These are phyloP conservation scores for Mimosa bimucronata DNA, from an alignment of 306 rosid species.

Conservation along the genomic window DNA sequence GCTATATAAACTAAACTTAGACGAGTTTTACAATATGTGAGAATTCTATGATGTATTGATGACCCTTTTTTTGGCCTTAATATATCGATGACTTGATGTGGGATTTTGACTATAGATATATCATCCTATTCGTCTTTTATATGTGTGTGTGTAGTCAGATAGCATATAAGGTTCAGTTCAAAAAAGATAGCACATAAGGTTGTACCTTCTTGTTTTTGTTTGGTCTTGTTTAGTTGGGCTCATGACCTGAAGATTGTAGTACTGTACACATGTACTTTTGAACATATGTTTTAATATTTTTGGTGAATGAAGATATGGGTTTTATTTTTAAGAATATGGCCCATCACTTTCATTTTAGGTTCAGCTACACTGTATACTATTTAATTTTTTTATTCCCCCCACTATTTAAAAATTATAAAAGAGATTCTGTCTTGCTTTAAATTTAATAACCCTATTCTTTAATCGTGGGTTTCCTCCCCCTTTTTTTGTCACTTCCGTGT, in stretches of 20 bases:
- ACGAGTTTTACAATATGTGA: not conserved
- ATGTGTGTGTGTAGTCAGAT: too few relatives aligned
- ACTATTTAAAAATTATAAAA: too few relatives aligned
- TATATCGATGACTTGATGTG: too few relatives aligned
- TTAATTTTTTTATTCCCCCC: not conserved
- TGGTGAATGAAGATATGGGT: not conserved
- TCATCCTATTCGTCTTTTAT: too few relatives aligned
- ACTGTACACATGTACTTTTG: not conserved
- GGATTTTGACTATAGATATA: not conserved
- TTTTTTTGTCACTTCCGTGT: not conserved
- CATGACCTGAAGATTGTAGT: not conserved
- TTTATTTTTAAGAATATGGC: not conserved
- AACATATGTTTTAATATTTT: not conserved
- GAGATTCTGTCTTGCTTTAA: not conserved
- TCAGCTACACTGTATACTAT: too few relatives aligned
- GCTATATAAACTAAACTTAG: not conserved
- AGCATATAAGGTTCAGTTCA: too few relatives aligned
- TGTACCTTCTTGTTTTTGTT: too few relatives aligned
- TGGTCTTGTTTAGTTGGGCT: not conserved
- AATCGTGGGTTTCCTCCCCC: not conserved
- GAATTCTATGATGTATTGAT: not conserved
- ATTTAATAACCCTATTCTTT: not conserved
- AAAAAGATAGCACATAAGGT: too few relatives aligned
- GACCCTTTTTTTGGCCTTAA: too few relatives aligned
- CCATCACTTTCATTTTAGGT: constrained; percentile 4